phyloP scores from a whole-genome alignment of 2,329 filamentous ascomycete species.

The Fusarium multiceps region DNA sequence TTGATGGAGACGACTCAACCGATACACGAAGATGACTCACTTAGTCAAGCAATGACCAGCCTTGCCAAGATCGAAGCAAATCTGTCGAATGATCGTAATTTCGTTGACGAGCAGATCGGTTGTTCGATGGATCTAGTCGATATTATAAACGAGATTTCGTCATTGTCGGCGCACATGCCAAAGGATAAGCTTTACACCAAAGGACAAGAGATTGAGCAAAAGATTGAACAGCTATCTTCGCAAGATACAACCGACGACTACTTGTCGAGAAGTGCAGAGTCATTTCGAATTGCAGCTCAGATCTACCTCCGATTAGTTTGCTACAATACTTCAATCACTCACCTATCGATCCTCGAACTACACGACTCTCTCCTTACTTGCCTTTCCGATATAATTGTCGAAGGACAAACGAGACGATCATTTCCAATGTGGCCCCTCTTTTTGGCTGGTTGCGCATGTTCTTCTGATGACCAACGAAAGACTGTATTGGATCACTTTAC shows the following conservation, averaged over 20 bases:
- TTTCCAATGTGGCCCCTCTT: constrained; percentile 45
- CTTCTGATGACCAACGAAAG: constrained; percentile 40
- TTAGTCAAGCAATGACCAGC: constrained; percentile 21
- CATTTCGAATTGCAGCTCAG: constrained; percentile 37
- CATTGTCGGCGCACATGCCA: constrained; percentile 15
- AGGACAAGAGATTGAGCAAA: constrained; percentile 29
- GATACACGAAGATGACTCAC: constrained; percentile 14
- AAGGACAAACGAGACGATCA: constrained; percentile 35
- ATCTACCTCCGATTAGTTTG: constrained; percentile 42
- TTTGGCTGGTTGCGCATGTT: constrained; percentile 41
- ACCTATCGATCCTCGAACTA: constrained; percentile 22
- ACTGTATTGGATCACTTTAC: constrained; percentile 34
- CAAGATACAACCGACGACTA: constrained; percentile 25
- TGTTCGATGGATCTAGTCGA: constrained; percentile 45
- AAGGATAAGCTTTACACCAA: constrained; percentile 16
- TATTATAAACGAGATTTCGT: constrained; percentile 40
- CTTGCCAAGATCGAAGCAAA: constrained; percentile 25
- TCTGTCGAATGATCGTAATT: constrained; percentile 18
- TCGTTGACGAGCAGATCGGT: constrained; percentile 42
- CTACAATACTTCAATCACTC: constrained; percentile 34
- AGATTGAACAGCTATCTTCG: constrained; percentile 1
- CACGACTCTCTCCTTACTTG: constrained; percentile 28
- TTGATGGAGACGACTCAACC: constrained; percentile 41
- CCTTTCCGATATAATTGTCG: constrained; percentile 38
- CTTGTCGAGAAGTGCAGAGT: constrained; percentile 37